Percentiles rank a stretch among this genome's conserved stretches.
phyloP scores from a whole-genome alignment of 768 basidiomycete species.

The Leccinum imitatum region DNA sequence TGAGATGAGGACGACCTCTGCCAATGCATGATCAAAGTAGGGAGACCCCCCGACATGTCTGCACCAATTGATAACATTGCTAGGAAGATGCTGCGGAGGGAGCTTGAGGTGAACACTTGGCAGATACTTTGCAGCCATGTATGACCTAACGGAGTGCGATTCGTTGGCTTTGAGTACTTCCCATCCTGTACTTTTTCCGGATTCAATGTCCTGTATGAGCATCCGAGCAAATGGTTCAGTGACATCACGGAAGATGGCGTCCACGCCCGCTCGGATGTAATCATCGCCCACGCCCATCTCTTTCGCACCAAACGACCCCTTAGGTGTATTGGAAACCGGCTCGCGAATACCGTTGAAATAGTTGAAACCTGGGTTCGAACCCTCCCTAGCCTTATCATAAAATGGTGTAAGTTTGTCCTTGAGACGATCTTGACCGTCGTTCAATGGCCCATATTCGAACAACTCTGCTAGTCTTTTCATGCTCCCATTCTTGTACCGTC shows the following conservation, averaged over 20 bases:
- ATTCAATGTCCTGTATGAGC: conserved; percentile 22
- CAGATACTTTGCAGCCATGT: conserved; percentile 22
- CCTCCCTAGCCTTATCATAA: conserved; percentile 12
- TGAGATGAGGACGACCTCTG: too few relatives aligned
- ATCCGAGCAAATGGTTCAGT: conserved; percentile 17
- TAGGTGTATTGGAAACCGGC: not conserved
- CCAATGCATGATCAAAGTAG: not conserved
- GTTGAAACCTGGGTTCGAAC: conserved; percentile 8
- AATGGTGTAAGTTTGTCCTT: conserved; percentile 24
- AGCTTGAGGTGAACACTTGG: conserved; percentile 18
- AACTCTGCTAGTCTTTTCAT: conserved; percentile 36
- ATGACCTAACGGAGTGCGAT: conserved; percentile 25
- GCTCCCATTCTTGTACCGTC: conserved; percentile 17
- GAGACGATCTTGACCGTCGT: conserved; percentile 14
- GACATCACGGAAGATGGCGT: conserved; percentile 16
- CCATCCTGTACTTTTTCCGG: conserved; percentile 24
- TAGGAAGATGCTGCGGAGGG: conserved; percentile 15
- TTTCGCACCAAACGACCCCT: conserved; percentile 5
- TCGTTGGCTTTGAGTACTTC: conserved; percentile 27
- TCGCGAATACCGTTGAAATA: conserved; percentile 12
- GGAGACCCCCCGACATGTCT: not conserved
- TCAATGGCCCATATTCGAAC: conserved; percentile 28
- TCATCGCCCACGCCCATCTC: conserved; percentile 9
- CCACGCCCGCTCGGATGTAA: conserved; percentile 19
- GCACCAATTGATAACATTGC: conserved; percentile 31